These are phyloP conservation scores for Hymenoscyphus fraxineus DNA, from an alignment of 2,329 filamentous ascomycete species.

Conservation along the genomic window DNA sequence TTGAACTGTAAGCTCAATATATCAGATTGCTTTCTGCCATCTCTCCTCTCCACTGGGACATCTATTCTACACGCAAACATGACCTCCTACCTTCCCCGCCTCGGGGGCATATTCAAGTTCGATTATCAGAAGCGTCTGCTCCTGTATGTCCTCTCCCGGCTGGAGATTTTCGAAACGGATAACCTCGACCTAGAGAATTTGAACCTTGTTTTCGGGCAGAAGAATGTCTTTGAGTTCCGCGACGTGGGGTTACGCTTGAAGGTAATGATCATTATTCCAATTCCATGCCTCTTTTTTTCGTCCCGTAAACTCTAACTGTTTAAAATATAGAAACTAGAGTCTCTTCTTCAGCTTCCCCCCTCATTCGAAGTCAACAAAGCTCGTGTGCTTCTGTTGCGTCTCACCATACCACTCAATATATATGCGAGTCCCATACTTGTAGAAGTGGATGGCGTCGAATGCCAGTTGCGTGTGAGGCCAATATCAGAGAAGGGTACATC, in stretches of 20 bases:
- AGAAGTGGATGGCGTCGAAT: conserved; percentile 76
- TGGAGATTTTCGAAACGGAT: conserved; percentile 85
- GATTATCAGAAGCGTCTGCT: conserved; percentile 87
- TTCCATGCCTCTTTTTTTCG: neutral
- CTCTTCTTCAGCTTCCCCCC: conserved; percentile 69
- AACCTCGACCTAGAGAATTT: conserved; percentile 81
- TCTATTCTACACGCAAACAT: conserved; percentile 22
- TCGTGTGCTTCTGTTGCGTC: conserved; percentile 68
- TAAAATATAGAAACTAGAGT: conserved; percentile 68
- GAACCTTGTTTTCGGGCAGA: conserved; percentile 77
- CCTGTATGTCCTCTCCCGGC: conserved; percentile 75
- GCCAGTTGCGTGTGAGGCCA: conserved; percentile 56
- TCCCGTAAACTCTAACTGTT: conserved; percentile 20
- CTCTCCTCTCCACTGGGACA: neutral
- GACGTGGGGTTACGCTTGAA: conserved; percentile 79
- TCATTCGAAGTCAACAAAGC: conserved; percentile 70
- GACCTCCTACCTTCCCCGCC: conserved; percentile 32
- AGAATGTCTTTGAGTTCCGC: conserved; percentile 78
- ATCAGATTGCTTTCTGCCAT: conserved; percentile 1
- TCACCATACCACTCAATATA: conserved; percentile 85
- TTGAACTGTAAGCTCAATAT: conserved; percentile 8
- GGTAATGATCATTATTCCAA: conserved; percentile 43
- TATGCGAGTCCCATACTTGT: conserved; percentile 79
- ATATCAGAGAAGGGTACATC: conserved; percentile 25
- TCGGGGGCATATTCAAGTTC: conserved; percentile 37